These are phyloP conservation scores for Colletotrichum sp. DNA, from an alignment of 2,329 filamentous ascomycete genomes.

Conservation along the genomic window DNA sequence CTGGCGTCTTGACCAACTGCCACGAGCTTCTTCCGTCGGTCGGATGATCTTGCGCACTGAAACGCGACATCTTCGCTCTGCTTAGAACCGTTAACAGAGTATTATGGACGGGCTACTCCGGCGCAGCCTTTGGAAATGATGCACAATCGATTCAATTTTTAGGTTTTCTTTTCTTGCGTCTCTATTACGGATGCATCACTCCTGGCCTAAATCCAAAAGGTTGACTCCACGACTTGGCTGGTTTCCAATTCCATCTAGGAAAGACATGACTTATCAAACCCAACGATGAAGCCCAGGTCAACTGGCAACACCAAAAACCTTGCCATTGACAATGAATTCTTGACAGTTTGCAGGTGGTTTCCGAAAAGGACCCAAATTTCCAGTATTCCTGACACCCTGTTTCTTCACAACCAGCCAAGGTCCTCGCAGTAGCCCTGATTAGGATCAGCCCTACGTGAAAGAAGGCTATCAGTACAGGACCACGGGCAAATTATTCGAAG, in stretches of 20 bases:
- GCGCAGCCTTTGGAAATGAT: neutral
- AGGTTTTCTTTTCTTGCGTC: neutral
- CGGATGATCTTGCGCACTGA: neutral
- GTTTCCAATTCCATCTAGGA: neutral
- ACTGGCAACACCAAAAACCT: neutral
- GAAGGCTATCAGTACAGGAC: neutral
- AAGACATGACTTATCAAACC: neutral
- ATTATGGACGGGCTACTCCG: neutral
- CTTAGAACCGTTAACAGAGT: neutral
- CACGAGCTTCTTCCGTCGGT: neutral
- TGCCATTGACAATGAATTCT: neutral
- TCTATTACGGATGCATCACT: neutral
- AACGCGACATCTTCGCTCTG: neutral
- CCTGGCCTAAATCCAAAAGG: neutral
- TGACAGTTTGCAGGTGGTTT: neutral
- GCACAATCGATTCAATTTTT: neutral
- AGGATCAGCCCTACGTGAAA: neutral
- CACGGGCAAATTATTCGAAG: neutral
- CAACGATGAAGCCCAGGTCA: neutral
- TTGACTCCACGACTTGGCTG: neutral
- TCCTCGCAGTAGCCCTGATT: neutral
- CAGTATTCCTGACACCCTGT: neutral
- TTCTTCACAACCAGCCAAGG: neutral
- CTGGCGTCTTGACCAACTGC: neutral
- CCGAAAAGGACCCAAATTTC: neutral